Conservation (phyloP, 345 rosid species). For the Citrus hindsii region DNA sequence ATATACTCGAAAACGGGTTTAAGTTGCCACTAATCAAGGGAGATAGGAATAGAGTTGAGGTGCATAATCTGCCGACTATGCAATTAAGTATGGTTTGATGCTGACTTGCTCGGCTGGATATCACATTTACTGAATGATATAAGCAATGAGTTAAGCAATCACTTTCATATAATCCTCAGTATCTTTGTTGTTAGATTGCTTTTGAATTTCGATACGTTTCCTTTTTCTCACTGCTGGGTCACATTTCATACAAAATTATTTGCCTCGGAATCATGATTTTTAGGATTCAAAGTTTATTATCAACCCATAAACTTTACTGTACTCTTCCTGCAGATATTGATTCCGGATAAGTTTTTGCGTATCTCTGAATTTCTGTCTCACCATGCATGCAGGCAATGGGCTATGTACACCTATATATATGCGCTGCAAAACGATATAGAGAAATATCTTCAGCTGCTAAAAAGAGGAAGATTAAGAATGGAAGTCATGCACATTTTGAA, state of each 20-base stretch:
- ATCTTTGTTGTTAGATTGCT: not conserved
- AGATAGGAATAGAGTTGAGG: not conserved
- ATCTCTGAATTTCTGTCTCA: conserved; percentile 25
- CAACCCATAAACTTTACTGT: not conserved
- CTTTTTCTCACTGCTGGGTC: not conserved
- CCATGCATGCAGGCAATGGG: conserved; percentile 33
- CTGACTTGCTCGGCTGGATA: conserved; percentile 12
- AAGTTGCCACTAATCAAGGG: conserved; percentile 2
- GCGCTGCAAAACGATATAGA: conserved; percentile 19
- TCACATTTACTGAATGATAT: conserved; percentile 10
- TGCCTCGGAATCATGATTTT: not conserved
- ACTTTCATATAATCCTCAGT: conserved; percentile 3
- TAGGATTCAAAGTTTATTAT: not conserved
- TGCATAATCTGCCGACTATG: not conserved
- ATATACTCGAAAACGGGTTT: not conserved
- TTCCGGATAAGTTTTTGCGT: conserved; percentile 16
- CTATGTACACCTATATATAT: not conserved
- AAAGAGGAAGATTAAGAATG: conserved; percentile 16
- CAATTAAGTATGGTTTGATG: not conserved
- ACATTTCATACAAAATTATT: not conserved
- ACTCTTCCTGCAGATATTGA: conserved; percentile 11
- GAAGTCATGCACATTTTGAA: conserved; percentile 22
- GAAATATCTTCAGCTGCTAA: conserved; percentile 22
- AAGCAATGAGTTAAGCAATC: conserved; percentile 12
- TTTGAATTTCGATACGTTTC: not conserved